Conservation (phyloP, 176 grass and related monocot genomes). For the Lolium perenne region DNA sequence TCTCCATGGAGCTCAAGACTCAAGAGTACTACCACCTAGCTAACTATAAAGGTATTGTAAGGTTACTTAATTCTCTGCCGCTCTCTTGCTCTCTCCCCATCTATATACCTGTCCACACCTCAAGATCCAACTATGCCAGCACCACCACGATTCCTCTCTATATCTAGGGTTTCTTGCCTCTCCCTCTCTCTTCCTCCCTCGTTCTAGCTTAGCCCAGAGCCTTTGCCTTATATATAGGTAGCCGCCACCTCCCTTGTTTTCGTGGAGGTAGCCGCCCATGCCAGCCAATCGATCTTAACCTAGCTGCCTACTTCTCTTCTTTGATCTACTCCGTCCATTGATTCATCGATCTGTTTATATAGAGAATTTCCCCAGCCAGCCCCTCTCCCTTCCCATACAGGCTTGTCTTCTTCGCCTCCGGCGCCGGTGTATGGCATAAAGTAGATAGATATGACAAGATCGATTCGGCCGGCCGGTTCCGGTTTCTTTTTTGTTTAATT, state of each 20-base stretch:
- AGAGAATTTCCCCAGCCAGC: not conserved
- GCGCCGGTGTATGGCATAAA: not conserved
- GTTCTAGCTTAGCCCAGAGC: not conserved
- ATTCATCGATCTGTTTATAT: not conserved
- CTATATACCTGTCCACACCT: not conserved
- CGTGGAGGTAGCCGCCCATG: not conserved
- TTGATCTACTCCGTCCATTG: not conserved
- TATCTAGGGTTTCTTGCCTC: slow-evolving; percentile 47
- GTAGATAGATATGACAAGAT: not conserved
- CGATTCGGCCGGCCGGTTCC: not conserved
- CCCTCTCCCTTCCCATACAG: not conserved
- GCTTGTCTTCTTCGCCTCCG: not conserved
- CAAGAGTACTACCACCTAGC: not conserved
- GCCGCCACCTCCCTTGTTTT: not conserved
- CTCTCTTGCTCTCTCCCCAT: slow-evolving; percentile 22
- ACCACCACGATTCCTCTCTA: not conserved
- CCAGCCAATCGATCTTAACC: slow-evolving; percentile 25
- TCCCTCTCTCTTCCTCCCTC: not conserved
- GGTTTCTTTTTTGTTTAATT: slow-evolving; percentile 36
- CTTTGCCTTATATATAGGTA: slow-evolving; percentile 45
- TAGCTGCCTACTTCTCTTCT: not conserved
- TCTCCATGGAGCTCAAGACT: slow-evolving; percentile 32
- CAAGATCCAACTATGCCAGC: slow-evolving; percentile 25
- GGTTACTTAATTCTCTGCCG: slow-evolving; percentile 14
- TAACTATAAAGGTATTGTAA: not conserved